Percentiles rank a stretch among this genome's conserved stretches.
Conservation (phyloP, 306 rosid genomes). For the Lathyrus aphaca region DNA sequence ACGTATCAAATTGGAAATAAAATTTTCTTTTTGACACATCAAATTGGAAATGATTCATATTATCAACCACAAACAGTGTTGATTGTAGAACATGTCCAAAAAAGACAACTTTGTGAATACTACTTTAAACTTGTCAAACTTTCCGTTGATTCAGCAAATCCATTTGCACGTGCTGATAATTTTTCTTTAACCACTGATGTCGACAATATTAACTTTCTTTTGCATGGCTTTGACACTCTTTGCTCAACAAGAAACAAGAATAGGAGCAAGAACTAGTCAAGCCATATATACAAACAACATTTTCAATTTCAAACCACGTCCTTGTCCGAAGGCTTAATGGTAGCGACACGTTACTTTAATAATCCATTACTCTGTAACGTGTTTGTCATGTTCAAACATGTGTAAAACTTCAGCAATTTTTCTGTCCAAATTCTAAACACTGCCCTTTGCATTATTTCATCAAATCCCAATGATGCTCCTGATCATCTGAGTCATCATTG, state of each 20-base stretch:
- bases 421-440: not conserved
- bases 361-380: not conserved
- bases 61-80: not conserved
- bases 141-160: not conserved
- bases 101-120: not conserved
- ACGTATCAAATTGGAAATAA: not conserved
- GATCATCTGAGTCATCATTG: slow-evolving; percentile 47
- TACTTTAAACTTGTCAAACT: not conserved
- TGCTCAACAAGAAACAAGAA: not conserved
- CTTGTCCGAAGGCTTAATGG: not conserved
- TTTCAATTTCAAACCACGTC: slow-evolving; percentile 2
- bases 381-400: slow-evolving; percentile 5
- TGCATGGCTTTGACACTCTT: slow-evolving; percentile 14
- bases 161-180: slow-evolving; percentile 17
- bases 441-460: slow-evolving; percentile 8
- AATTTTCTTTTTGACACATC: too few species aligned
- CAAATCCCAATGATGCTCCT: slow-evolving; percentile 53
- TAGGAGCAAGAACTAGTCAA: not conserved
- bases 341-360: too few species aligned
- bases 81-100: not conserved
- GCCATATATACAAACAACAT: not conserved
- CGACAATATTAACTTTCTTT: not conserved
- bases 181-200: not conserved
- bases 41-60: not conserved
- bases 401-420: not conserved